Evolutionary conservation across 176 grass and related monocot species (phyloP).

Genomic region (Oryza coarctata): DNA sequence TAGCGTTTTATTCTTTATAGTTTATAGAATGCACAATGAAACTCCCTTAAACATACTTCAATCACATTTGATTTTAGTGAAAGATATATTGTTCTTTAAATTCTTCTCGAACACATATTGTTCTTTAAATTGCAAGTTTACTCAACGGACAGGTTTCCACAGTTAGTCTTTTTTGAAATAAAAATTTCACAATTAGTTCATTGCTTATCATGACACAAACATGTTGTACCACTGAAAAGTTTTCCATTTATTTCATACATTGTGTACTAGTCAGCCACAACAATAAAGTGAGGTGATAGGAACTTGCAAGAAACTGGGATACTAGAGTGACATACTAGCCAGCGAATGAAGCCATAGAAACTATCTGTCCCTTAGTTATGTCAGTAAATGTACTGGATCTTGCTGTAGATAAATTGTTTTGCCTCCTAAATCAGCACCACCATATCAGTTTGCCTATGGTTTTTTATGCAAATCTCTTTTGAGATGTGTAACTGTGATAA

Average conservation of each 20-base stretch:
- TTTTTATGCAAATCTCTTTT: not conserved
- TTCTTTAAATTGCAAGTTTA: not conserved
- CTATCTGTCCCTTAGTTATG: not conserved
- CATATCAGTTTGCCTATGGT: not conserved
- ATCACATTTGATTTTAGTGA: not conserved
- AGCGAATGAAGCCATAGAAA: not conserved
- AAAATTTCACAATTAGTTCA: not conserved
- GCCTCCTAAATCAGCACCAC: not conserved
- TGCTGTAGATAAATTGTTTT: not conserved
- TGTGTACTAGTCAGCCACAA: not conserved
- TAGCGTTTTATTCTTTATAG: not conserved
- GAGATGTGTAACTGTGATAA: not conserved
- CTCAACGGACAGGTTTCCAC: not conserved
- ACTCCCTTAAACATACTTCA: not conserved
- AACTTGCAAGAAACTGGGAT: not conserved
- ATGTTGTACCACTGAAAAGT: not conserved
- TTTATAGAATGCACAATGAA: not conserved
- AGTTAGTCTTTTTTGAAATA: no score
- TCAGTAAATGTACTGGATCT: not conserved
- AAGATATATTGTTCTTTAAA: not conserved
- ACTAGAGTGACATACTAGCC: not conserved
- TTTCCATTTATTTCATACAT: not conserved
- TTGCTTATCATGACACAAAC: not conserved
- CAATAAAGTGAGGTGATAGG: not conserved
- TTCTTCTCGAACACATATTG: no score